phyloP scores from a whole-genome alignment of 1,284 basidiomycete genomes.

The Sanguinoderma infundibulare region DNA sequence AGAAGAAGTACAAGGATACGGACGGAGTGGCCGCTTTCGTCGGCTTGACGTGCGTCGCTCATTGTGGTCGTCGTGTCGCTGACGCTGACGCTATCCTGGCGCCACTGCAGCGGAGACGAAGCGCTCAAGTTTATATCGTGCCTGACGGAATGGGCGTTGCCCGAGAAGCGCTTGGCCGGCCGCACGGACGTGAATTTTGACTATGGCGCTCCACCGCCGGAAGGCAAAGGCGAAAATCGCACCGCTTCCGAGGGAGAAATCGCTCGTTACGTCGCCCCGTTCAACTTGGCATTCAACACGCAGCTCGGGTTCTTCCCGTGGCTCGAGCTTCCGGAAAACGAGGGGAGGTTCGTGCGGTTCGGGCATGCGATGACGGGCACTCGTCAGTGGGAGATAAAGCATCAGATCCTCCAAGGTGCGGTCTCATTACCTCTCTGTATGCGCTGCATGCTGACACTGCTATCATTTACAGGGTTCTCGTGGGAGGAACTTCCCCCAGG shows the following conservation, averaged over 20 bases:
- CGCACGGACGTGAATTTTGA: constrained; percentile 4
- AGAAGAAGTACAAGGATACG: constrained; percentile 33
- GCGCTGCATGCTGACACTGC: not conserved
- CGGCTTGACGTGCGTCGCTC: constrained; percentile 2
- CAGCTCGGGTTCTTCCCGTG: constrained; percentile 30
- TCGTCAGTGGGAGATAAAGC: constrained; percentile 27
- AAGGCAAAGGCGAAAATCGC: not conserved
- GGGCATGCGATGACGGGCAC: constrained; percentile 32
- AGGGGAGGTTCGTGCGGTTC: constrained; percentile 26
- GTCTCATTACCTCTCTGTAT: not conserved
- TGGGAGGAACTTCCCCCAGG: constrained; percentile 59
- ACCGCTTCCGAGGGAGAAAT: constrained; percentile 31
- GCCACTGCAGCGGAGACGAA: constrained; percentile 18
- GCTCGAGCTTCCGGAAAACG: constrained; percentile 32
- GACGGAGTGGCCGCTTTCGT: constrained; percentile 32
- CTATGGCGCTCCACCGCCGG: not conserved
- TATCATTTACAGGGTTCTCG: constrained; percentile 53
- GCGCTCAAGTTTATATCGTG: constrained; percentile 17
- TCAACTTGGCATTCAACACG: constrained; percentile 32
- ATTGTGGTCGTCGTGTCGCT: no score
- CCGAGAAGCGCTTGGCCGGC: constrained; percentile 1
- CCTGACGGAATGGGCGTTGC: constrained; percentile 22
- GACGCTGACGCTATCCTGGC: constrained; percentile 26
- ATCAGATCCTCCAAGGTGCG: constrained; percentile 27
- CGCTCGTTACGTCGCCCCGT: constrained; percentile 24